Percentiles rank a stretch among this genome's conserved stretches.
Evolutionary conservation across 2,329 filamentous ascomycete genomes (phyloP).

Genomic region (Pezizomycotina sp.): DNA sequence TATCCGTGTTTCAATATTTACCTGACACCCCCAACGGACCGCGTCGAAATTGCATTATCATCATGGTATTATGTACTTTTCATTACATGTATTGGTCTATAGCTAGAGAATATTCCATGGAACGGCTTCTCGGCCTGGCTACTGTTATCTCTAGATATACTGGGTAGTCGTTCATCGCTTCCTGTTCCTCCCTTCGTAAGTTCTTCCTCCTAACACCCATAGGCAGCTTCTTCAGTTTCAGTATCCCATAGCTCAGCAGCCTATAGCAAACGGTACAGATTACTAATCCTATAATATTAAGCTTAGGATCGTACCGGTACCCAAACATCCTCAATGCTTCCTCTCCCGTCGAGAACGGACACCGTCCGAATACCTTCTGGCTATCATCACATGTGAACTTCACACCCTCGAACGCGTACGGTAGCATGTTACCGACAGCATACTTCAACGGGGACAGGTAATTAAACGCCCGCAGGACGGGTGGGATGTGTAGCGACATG

Average conservation of each 20-base stretch:
- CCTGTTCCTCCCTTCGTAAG: no score
- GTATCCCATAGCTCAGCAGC: conserved; percentile 42
- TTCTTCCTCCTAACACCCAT: no score
- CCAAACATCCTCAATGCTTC: conserved; percentile 52
- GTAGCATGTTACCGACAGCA: conserved; percentile 47
- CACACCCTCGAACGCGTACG: conserved; percentile 45
- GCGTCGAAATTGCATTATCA: no score
- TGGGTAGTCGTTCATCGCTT: no score
- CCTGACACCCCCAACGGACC: no score
- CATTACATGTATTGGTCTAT: no score
- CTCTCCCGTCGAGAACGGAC: conserved; percentile 48
- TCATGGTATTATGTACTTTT: no score
- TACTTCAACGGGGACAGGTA: conserved; percentile 58
- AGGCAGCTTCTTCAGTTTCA: conserved; percentile 40
- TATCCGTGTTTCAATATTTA: no score
- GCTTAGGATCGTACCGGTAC: conserved; percentile 40
- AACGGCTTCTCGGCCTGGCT: no score
- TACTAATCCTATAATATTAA: conserved; percentile 47
- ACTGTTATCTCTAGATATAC: no score
- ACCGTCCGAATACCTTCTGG: conserved; percentile 45
- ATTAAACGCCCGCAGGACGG: conserved; percentile 50
- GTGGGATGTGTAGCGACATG: conserved; percentile 52
- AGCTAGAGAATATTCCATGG: no score
- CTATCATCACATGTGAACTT: conserved; percentile 45
- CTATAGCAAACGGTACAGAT: conserved; percentile 50